Conservation (phyloP, 192 early-diverging fungal species). For the Umbelopsis vinacea region DNA sequence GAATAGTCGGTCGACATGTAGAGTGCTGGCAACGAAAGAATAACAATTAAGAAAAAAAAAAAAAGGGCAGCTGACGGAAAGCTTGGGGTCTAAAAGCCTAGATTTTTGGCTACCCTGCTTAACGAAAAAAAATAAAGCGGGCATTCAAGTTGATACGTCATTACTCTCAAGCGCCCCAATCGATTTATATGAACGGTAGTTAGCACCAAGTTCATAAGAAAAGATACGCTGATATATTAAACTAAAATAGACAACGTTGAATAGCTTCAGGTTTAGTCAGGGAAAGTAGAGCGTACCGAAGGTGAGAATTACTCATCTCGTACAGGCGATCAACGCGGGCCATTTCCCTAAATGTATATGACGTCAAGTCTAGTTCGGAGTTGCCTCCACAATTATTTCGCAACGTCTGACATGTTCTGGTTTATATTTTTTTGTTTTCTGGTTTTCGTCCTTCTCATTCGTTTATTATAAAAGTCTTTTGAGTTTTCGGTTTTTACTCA, state of each 20-base stretch:
- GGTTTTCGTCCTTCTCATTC: neutral
- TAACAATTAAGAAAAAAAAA: neutral
- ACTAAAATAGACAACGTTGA: no score
- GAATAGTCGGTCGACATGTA: no score
- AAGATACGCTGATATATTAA: no score
- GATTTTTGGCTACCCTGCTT: neutral
- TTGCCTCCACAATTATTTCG: constrained; percentile 12
- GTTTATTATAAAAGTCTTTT: neutral
- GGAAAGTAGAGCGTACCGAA: neutral
- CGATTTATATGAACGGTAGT: no score
- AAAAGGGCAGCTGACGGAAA: neutral
- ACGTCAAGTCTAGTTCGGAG: constrained; percentile 8
- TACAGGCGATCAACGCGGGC: neutral
- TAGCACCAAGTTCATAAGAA: no score
- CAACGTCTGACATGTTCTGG: neutral
- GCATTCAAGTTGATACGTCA: neutral
- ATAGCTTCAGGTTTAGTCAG: neutral
- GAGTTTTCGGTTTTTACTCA: neutral
- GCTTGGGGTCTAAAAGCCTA: neutral
- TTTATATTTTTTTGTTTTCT: neutral
- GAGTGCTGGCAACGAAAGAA: no score
- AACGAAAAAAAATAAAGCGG: neutral
- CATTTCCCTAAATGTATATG: constrained; percentile 10
- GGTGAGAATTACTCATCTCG: neutral
- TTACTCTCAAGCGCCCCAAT: neutral